Evolutionary conservation across 768 basidiomycete genomes (phyloP).

Genomic region (Strobilomyces echinocephalus): DNA sequence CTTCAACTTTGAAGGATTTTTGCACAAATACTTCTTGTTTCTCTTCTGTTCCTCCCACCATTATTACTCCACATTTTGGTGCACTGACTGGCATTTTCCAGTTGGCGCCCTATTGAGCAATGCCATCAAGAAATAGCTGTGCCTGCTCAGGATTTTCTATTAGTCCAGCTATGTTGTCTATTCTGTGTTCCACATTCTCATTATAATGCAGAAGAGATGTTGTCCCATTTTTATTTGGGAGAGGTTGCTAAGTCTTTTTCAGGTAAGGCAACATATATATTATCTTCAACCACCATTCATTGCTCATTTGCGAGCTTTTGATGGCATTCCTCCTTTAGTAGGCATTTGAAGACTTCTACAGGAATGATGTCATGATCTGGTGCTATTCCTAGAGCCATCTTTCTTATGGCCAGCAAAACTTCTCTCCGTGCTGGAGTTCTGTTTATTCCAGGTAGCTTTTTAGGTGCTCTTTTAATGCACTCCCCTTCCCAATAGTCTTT

Average conservation of each 20-base stretch:
- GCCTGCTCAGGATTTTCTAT: background rate
- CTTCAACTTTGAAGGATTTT: background rate
- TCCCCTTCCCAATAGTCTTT: background rate
- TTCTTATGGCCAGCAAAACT: background rate
- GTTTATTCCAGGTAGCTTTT: background rate
- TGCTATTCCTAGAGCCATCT: background rate
- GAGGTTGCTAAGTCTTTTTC: background rate
- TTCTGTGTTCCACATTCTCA: background rate
- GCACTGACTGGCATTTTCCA: background rate
- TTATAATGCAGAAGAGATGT: background rate
- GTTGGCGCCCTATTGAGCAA: background rate
- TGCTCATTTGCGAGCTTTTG: background rate
- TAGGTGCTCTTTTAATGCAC: background rate
- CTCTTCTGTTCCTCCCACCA: background rate
- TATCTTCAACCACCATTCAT: background rate
- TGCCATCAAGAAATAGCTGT: background rate
- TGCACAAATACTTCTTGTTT: background rate
- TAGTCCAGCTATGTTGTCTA: background rate
- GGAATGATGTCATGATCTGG: background rate
- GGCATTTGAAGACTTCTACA: background rate
- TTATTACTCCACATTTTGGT: background rate
- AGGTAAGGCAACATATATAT: background rate
- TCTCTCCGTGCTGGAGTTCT: background rate
- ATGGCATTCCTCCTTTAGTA: background rate
- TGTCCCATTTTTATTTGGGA: background rate